Percentiles rank a stretch among this genome's conserved stretches.
Evolutionary conservation across 2,329 filamentous ascomycete genomes (phyloP).

Genomic region (Sphaceloma murrayae): DNA sequence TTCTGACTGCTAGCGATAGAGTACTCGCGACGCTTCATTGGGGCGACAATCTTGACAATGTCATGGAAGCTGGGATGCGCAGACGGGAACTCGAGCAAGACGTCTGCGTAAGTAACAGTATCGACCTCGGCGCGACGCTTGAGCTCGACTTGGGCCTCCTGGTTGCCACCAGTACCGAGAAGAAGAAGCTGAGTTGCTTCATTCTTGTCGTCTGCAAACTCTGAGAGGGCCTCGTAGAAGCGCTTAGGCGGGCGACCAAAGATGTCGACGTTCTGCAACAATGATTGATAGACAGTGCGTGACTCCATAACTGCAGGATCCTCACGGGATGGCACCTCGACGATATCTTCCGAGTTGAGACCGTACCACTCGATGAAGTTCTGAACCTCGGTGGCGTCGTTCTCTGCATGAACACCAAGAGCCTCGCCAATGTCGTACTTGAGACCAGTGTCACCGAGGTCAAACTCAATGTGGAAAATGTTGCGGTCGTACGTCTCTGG

Average conservation of each 20-base stretch:
- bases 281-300: constrained; percentile 83
- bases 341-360: constrained; percentile 69
- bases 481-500: constrained; percentile 86
- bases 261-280: constrained; percentile 89
- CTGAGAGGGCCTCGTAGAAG: constrained; percentile 88
- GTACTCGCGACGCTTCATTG: constrained; percentile 95
- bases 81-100: constrained; percentile 80
- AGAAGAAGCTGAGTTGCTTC: constrained; percentile 73
- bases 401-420: constrained; percentile 91
- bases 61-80: constrained; percentile 84
- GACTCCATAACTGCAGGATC: constrained; percentile 65
- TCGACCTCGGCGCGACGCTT: constrained; percentile 87
- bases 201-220: constrained; percentile 70
- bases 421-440: constrained; percentile 97
- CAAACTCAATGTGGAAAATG: constrained; percentile 99
- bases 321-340: constrained; percentile 84
- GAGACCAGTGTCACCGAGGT: constrained; percentile 80
- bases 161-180: constrained; percentile 52
- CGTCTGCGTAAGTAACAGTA: constrained; percentile 80
- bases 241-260: constrained; percentile 94
- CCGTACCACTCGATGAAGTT: constrained; percentile 88
- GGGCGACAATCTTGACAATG: constrained; percentile 74
- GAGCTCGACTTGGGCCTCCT: constrained; percentile 79
- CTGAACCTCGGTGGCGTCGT: constrained; percentile 66
- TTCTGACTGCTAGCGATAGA: constrained; percentile 97